Base-by-base conservation (phyloP, 2,329 filamentous ascomycete species). In the Phaeosphaeria sp. region DNA sequence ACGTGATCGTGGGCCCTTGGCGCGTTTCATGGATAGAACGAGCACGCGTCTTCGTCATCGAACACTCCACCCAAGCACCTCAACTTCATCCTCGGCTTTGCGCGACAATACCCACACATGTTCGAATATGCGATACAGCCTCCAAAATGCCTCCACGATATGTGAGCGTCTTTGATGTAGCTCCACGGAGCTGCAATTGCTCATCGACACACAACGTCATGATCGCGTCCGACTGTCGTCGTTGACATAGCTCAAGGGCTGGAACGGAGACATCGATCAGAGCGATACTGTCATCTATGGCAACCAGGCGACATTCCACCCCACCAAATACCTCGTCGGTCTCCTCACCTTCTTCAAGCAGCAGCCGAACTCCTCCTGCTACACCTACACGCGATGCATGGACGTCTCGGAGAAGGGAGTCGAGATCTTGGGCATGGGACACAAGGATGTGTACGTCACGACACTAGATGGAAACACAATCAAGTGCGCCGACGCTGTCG, bases 241-340 rank as follows among this genome's bases (percentile, higher is more conserved):
- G 6, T 36, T 36, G 30, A 7, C 3, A 13, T 3, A 77, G 0
- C 74, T 86, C 40, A 77, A 76, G 49, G 84, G 84, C 15, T 86
- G 84, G 84, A 76, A 80, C 13, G 82, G 83, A 33, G 74, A 73
- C 6, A 67, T 79, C 0, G 82, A 86, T 51, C 84, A 86, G 63
- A 80, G 83, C 33, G 83, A 80, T 53, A 84, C 80, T 2, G 78
- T 79, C 3, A 68, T 87, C 4, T 81, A 80, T 51, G 54, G 66
- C 2, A 71, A 77, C 17, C 84, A 87, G 63, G 84, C 83, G 0
- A 81, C 83, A 0, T 87, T 87, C 66, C 84, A 86, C 54, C 84
- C 84, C 0, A 87, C 84, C 2, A 82, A 81, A 61, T 87, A 87
- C 62, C 71, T 86, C 0, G 73, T 80, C 39, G 84, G 83, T 6